Evolutionary conservation across 139 green algal genomes (phyloP).

Genomic region (Tetradesmus obliquus): DNA sequence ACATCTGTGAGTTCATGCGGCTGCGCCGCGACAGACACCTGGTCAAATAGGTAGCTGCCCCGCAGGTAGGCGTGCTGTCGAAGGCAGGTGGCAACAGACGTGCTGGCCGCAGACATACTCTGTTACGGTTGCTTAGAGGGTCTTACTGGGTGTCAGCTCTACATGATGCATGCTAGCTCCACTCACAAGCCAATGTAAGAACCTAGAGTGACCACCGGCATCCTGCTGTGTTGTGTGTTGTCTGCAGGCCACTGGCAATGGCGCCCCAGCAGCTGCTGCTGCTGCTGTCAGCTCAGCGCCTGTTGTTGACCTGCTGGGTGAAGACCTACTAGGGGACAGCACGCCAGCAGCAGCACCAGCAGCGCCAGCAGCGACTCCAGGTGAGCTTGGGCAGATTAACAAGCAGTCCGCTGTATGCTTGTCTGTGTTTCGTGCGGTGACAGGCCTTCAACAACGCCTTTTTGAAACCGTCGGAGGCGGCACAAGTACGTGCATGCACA

Average conservation of each 20-base stretch:
- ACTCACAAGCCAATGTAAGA: too few species aligned
- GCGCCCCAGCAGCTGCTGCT: constrained; percentile 24
- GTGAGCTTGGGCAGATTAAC: background rate
- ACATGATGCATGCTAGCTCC: too few species aligned
- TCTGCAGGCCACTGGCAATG: constrained; percentile 24
- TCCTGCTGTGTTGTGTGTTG: background rate
- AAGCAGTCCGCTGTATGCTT: background rate
- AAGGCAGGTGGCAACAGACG: background rate
- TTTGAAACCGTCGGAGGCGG: too few species aligned
- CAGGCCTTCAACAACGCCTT: background rate
- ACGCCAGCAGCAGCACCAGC: constrained; percentile 30
- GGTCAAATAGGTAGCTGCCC: background rate
- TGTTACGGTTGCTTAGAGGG: background rate
- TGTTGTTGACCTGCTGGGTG: constrained; percentile 52
- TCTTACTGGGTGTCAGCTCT: too few species aligned
- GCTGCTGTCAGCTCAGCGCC: constrained; percentile 38
- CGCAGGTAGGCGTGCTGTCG: background rate
- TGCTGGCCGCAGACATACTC: background rate
- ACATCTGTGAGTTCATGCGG: too few species aligned
- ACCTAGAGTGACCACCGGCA: too few species aligned
- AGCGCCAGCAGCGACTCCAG: constrained; percentile 2
- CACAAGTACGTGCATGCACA: too few species aligned
- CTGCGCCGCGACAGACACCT: background rate
- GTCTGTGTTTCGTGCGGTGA: background rate
- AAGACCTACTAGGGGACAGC: constrained; percentile 42